Conservation (phyloP, 768 basidiomycete species). For the Russula emetica region DNA sequence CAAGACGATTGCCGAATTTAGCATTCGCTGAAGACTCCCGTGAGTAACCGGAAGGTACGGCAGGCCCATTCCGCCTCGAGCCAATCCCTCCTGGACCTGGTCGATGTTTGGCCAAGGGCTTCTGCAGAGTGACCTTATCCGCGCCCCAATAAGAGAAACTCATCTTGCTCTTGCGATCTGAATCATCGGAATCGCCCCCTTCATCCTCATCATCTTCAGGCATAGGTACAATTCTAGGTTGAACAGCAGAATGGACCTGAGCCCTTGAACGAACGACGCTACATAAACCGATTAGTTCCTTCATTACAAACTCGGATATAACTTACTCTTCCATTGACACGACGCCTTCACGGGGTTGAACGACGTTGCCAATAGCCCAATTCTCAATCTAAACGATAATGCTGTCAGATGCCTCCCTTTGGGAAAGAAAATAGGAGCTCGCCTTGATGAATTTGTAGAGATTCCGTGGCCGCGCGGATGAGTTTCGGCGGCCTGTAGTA, state of each 20-base stretch:
- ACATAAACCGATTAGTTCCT: constrained; percentile 19
- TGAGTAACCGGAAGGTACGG: constrained; percentile 56
- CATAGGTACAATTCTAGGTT: constrained; percentile 64
- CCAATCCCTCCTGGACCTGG: constrained; percentile 32
- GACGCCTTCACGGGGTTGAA: constrained; percentile 73
- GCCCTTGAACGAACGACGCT: constrained; percentile 71
- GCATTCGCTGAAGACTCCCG: constrained; percentile 86
- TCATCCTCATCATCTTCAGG: constrained; percentile 59
- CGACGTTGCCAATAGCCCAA: constrained; percentile 76
- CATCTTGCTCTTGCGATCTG: constrained; percentile 89
- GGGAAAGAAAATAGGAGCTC: constrained; percentile 26
- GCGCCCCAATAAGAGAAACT: constrained; percentile 93
- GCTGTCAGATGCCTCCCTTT: constrained; percentile 13
- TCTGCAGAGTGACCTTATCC: constrained; percentile 84
- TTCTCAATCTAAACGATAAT: constrained; percentile 62
- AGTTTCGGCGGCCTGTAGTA: constrained; percentile 69
- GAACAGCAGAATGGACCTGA: constrained; percentile 51
- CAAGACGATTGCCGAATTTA: constrained; percentile 83
- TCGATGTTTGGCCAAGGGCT: constrained; percentile 56
- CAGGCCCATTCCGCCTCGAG: constrained; percentile 39
- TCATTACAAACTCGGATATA: constrained; percentile 2
- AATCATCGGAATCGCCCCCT: constrained; percentile 72
- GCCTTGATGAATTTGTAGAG: constrained; percentile 92
- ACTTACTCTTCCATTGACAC: constrained; percentile 90
- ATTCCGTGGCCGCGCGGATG: constrained; percentile 81